phyloP scores from a whole-genome alignment of 768 basidiomycete species.

The Suillus spraguei region DNA sequence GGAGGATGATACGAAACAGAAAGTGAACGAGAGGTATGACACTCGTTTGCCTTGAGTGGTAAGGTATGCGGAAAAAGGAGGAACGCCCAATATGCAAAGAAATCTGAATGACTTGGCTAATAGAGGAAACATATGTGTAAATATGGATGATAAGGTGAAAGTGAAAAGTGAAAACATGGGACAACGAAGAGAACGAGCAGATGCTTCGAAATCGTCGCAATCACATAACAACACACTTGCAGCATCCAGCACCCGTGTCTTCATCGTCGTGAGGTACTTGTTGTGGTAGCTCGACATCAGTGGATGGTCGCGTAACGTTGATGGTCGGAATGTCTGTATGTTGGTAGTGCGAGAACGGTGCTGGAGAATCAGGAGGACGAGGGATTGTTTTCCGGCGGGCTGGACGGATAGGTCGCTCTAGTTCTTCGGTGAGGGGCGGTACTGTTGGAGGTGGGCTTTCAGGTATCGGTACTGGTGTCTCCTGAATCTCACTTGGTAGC shows the following conservation, averaged over 20 bases:
- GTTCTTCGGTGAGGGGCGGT: slow-evolving; percentile 29
- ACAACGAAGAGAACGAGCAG: slow-evolving; percentile 24
- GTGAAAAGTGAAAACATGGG: slow-evolving; percentile 25
- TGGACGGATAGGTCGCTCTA: slow-evolving; percentile 30
- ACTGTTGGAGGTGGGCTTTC: slow-evolving; percentile 18
- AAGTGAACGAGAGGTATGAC: slow-evolving; percentile 4
- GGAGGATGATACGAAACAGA: background rate
- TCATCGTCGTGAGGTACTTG: slow-evolving; percentile 45
- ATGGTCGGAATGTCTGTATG: slow-evolving; percentile 32
- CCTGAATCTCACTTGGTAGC: slow-evolving; percentile 28
- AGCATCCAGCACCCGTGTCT: slow-evolving; percentile 60
- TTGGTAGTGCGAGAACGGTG: slow-evolving; percentile 66
- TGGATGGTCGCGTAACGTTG: slow-evolving; percentile 33
- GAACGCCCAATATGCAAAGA: slow-evolving; percentile 6
- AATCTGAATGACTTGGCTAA: slow-evolving; percentile 3
- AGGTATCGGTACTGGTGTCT: slow-evolving; percentile 22
- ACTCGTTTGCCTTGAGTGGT: slow-evolving; percentile 3
- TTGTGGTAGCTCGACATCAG: slow-evolving; percentile 28
- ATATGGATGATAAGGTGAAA: slow-evolving; percentile 24
- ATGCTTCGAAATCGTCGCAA: slow-evolving; percentile 23
- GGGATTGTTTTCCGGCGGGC: slow-evolving; percentile 19
- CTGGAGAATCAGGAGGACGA: slow-evolving; percentile 50
- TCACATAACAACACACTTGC: slow-evolving; percentile 89
- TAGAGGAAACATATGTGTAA: slow-evolving; percentile 19
- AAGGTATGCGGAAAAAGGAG: slow-evolving; percentile 4